These are phyloP conservation scores for Sphaerobolus stellatus DNA, from an alignment of 1,284 basidiomycete genomes.

Conservation along the genomic window DNA sequence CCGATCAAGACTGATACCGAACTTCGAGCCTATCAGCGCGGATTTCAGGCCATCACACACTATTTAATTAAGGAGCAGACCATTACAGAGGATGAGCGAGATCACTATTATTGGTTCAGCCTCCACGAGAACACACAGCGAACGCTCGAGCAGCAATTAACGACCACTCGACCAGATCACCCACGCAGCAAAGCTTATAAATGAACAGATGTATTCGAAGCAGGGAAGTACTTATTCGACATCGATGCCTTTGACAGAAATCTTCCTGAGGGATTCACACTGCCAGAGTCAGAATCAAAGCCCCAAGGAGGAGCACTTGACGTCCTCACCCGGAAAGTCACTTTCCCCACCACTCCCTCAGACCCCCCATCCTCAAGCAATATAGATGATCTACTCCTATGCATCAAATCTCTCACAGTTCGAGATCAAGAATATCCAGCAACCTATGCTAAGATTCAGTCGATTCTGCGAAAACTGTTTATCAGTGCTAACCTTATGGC, in stretches of 20 bases:
- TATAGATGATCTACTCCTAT: neutral
- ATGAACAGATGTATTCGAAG: neutral
- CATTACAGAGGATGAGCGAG: neutral
- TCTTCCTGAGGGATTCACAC: neutral
- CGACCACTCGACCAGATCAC: neutral
- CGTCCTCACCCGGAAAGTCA: too few relatives aligned
- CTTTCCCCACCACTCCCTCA: neutral
- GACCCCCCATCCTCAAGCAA: neutral
- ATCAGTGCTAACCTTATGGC: too few relatives aligned
- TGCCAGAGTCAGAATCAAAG: neutral
- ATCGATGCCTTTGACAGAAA: neutral
- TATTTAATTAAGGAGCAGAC: neutral
- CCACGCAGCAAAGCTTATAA: neutral
- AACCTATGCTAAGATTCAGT: neutral
- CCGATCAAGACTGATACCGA: neutral
- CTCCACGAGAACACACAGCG: neutral
- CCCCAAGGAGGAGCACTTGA: neutral
- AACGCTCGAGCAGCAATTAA: neutral
- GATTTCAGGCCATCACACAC: neutral
- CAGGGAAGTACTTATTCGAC: neutral
- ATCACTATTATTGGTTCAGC: neutral
- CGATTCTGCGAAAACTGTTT: too few relatives aligned
- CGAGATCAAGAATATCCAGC: neutral
- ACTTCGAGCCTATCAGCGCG: neutral
- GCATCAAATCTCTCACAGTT: neutral